These are phyloP conservation scores for Cylindrotheca fusiformis DNA, from an alignment of 108 stramenopile genomes.

Conservation along the genomic window DNA sequence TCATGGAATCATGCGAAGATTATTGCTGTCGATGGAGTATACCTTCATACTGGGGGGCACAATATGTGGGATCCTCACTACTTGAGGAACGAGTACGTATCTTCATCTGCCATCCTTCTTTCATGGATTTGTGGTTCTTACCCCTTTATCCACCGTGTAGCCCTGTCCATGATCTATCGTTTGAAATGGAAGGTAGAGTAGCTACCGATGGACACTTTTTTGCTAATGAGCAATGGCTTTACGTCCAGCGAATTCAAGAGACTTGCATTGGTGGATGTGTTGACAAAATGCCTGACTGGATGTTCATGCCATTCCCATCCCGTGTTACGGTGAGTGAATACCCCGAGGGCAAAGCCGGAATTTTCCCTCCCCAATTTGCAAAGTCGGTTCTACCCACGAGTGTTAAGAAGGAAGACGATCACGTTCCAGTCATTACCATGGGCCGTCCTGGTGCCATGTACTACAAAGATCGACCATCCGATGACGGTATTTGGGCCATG, in stretches of 20 bases:
- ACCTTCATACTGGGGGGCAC: constrained; percentile 58
- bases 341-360: constrained; percentile 20
- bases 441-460: constrained; percentile 40
- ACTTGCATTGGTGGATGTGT: constrained; percentile 46
- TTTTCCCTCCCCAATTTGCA: constrained; percentile 30
- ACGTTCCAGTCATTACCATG: constrained; percentile 36
- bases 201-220: constrained; percentile 53
- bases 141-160: no score
- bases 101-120: no score
- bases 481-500: constrained; percentile 54
- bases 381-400: constrained; percentile 2
- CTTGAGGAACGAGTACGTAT: no score
- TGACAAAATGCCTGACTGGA: constrained; percentile 43
- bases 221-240: constrained; percentile 61
- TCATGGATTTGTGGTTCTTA: no score
- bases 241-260: constrained; percentile 44
- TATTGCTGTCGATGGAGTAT: constrained; percentile 64
- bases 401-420: constrained; percentile 2
- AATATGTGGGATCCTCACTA: constrained; percentile 63
- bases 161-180: constrained; percentile 55
- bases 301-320: constrained; percentile 29
- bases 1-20: constrained; percentile 68
- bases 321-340: constrained; percentile 49
- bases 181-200: constrained; percentile 54
- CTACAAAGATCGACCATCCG: constrained; percentile 28